These are phyloP conservation scores for Pseudocercospora vitis DNA, from an alignment of 2,329 filamentous ascomycete genomes.

Conservation along the genomic window DNA sequence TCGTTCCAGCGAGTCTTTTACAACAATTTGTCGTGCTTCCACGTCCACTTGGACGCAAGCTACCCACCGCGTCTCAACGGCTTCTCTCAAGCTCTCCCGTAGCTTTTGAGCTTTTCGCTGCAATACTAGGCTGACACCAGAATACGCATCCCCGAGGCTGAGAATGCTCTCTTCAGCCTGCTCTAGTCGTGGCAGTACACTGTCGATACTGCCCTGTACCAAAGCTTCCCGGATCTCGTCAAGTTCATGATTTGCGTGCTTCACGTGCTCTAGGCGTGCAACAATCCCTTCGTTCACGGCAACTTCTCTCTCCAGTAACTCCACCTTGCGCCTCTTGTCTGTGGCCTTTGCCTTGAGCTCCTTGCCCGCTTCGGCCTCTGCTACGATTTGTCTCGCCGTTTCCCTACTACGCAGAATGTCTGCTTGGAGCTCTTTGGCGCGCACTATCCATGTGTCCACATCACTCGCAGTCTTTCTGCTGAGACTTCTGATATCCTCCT, in stretches of 20 bases:
- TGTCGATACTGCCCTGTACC: conserved; percentile 46
- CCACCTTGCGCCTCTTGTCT: conserved; percentile 57
- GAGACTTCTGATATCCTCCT: conserved; percentile 70
- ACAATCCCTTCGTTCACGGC: conserved; percentile 58
- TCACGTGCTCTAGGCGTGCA: conserved; percentile 52
- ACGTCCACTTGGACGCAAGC: conserved; percentile 67
- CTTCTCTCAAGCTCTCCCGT: conserved; percentile 64
- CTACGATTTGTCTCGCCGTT: conserved; percentile 77
- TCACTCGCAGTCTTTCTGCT: conserved; percentile 76
- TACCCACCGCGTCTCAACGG: conserved; percentile 70
- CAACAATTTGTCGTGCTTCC: conserved; percentile 55
- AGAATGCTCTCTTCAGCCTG: conserved; percentile 50
- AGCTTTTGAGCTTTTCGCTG: conserved; percentile 64
- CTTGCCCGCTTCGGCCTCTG: conserved; percentile 70
- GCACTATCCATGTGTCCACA: conserved; percentile 80
- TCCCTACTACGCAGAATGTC: conserved; percentile 80
- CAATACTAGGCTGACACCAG: conserved; percentile 65
- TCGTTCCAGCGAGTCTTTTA: conserved; percentile 46
- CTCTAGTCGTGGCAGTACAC: conserved; percentile 52
- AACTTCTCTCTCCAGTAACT: conserved; percentile 59
- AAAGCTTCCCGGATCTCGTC: conserved; percentile 48
- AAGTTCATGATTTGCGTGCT: conserved; percentile 51
- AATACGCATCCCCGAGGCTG: conserved; percentile 60
- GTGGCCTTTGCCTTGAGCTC: conserved; percentile 64
- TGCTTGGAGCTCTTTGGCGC: conserved; percentile 78